A percentile compares a stretch with the other conserved stretches of the same genome.
Conservation (phyloP, 164 flowering plant genomes). For the Buxus sempervirens region DNA sequence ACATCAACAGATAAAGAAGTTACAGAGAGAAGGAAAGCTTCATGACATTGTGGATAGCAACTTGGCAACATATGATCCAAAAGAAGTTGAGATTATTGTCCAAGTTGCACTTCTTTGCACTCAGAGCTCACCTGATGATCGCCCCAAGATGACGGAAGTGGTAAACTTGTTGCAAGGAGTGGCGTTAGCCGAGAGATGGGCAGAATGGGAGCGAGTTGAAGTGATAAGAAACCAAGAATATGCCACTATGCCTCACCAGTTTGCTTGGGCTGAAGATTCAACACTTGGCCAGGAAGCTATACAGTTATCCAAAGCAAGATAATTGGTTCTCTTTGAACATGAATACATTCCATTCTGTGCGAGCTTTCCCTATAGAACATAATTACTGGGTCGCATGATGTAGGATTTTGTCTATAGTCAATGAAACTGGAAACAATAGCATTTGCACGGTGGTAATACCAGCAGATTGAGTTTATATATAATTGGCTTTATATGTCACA, state of each 20-base stretch:
- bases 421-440: background rate
- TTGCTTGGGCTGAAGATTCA: conserved; percentile 72
- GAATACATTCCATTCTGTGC: no score
- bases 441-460: background rate
- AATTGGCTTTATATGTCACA: background rate
- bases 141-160: conserved; percentile 81
- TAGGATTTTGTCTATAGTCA: background rate
- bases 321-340: conserved; percentile 8
- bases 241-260: conserved; percentile 42
- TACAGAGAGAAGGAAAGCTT: conserved; percentile 65
- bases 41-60: conserved; percentile 67
- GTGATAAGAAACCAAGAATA: conserved; percentile 41
- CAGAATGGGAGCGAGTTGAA: conserved; percentile 73
- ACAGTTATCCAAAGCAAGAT: conserved; percentile 74
- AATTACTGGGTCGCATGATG: no score
- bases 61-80: conserved; percentile 46
- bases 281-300: conserved; percentile 68
- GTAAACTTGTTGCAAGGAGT: conserved; percentile 69
- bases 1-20: conserved; percentile 63
- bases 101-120: conserved; percentile 88
- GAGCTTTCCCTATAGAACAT: background rate
- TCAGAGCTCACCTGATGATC: conserved; percentile 77
- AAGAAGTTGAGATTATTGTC: conserved; percentile 69
- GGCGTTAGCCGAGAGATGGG: conserved; percentile 72
- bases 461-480: background rate